These are phyloP conservation scores for Lipomyces sp. DNA, from an alignment of 805 yeast genomes.

Conservation along the genomic window DNA sequence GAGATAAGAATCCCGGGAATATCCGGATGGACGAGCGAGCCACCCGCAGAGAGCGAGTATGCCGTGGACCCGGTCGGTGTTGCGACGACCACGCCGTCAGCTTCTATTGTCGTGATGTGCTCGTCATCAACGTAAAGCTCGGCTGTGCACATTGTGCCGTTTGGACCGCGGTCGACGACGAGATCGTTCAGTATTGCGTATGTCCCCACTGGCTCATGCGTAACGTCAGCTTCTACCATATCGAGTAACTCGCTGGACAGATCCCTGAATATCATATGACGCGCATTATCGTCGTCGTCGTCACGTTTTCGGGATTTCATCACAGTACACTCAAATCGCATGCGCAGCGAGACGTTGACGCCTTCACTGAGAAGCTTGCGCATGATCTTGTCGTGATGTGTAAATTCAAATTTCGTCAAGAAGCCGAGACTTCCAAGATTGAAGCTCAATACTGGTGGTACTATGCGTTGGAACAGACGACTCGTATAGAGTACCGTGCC, in stretches of 20 bases:
- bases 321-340: conserved; percentile 51
- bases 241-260: conserved; percentile 23
- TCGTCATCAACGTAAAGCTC: conserved; percentile 51
- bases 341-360: conserved; percentile 47
- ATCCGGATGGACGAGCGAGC: conserved; percentile 89
- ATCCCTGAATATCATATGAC: conserved; percentile 5
- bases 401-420: conserved; percentile 55
- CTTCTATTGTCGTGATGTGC: conserved; percentile 57
- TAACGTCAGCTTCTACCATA: conserved; percentile 10
- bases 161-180: conserved; percentile 53
- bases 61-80: conserved; percentile 88
- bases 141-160: conserved; percentile 49
- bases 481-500: conserved; percentile 65
- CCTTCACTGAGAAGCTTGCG: conserved; percentile 43
- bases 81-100: conserved; percentile 62
- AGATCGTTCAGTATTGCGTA: conserved; percentile 51
- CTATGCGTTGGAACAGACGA: conserved; percentile 73
- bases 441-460: conserved; percentile 75
- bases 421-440: conserved; percentile 90
- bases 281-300: conserved; percentile 20
- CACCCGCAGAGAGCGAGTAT: conserved; percentile 91
- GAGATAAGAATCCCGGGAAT: conserved; percentile 90
- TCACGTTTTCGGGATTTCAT: conserved; percentile 38
- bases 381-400: conserved; percentile 40
- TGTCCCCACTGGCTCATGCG: conserved; percentile 33